phyloP scores from a whole-genome alignment of 139 green algal genomes.

The Chlorella sp. region DNA sequence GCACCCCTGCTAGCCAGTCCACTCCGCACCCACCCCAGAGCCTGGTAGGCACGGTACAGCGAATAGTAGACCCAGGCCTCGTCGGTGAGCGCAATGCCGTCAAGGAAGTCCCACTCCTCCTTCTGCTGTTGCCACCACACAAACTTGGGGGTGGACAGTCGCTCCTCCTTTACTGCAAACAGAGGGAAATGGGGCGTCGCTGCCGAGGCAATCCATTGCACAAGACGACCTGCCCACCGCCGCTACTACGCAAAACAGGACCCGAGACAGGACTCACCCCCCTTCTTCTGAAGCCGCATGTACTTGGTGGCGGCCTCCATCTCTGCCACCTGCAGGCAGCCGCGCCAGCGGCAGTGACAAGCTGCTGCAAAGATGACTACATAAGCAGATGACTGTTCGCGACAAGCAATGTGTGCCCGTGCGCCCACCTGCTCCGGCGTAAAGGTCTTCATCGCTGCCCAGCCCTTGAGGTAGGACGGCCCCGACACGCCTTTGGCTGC shows the following conservation, averaged over 20 bases:
- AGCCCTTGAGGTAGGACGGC: conserved; percentile 18
- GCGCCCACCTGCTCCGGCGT: neutral
- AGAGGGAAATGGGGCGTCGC: no score
- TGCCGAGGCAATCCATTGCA: no score
- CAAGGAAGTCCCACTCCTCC: conserved; percentile 42
- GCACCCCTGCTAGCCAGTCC: neutral
- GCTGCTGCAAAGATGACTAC: no score
- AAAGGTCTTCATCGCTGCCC: conserved; percentile 14
- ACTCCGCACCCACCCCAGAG: conserved; percentile 5
- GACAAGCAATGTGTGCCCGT: no score
- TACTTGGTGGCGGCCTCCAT: neutral
- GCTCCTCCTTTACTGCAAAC: conserved; percentile 3
- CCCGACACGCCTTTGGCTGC: conserved; percentile 1
- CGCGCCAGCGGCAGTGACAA: no score
- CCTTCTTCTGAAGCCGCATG: neutral
- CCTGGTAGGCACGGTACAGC: conserved; percentile 38
- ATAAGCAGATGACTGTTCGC: no score
- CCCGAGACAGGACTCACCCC: neutral
- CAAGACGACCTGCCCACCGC: no score
- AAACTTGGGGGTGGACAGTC: neutral
- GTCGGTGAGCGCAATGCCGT: conserved; percentile 26
- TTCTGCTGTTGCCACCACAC: neutral
- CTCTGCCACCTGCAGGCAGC: no score
- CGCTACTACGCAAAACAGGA: no score
- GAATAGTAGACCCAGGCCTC: conserved; percentile 63